Conservation (phyloP, 306 rosid species). For the Prunus kanzakura region DNA sequence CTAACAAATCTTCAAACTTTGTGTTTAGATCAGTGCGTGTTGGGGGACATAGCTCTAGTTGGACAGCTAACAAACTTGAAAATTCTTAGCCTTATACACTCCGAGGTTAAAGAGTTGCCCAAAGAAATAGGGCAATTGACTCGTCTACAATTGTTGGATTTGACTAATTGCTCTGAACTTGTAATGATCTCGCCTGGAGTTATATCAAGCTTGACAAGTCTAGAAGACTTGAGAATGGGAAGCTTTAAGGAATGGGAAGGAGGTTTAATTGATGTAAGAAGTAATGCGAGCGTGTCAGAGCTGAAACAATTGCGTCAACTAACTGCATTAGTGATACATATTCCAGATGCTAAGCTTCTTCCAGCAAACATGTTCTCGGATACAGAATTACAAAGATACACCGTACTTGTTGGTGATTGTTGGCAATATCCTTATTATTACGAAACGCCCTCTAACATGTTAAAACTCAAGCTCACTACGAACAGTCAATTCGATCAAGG, state of each 20-base stretch:
- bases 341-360: background rate
- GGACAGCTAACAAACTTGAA: constrained; percentile 2
- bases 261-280: background rate
- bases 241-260: constrained; percentile 9
- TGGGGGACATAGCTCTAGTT: constrained; percentile 6
- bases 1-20: constrained; percentile 21
- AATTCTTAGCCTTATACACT: too few relatives aligned
- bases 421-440: background rate
- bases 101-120: too few relatives aligned
- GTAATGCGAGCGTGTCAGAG: constrained; percentile 17
- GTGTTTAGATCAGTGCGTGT: background rate
- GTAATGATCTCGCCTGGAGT: background rate
- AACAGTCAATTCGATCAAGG: background rate
- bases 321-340: background rate
- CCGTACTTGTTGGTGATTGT: background rate
- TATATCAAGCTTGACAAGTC: constrained; percentile 3
- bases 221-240: constrained; percentile 20
- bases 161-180: too few relatives aligned
- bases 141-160: too few relatives aligned
- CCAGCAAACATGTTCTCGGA: background rate
- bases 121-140: too few relatives aligned
- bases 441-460: background rate
- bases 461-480: background rate
- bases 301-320: background rate
- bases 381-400: background rate